Conservation (phyloP, 768 basidiomycete genomes). For the Exidia glandulosa region DNA sequence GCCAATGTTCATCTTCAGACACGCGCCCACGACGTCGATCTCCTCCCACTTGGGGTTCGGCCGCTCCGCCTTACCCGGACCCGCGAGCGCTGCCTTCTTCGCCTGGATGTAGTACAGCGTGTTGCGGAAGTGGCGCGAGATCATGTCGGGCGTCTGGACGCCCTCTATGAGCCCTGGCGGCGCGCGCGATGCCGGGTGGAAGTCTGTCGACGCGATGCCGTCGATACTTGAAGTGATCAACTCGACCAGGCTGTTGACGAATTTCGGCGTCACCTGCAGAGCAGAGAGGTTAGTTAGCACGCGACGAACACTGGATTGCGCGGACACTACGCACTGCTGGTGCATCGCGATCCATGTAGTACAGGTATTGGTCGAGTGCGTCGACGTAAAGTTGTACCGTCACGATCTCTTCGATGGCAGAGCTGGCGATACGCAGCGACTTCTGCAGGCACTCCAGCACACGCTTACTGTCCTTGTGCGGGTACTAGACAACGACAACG, state of each 20-base stretch:
- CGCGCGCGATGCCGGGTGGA: constrained; percentile 80
- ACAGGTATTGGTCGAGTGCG: constrained; percentile 90
- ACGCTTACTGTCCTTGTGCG: constrained; percentile 90
- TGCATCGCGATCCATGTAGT: constrained; percentile 89
- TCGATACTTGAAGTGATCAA: constrained; percentile 93
- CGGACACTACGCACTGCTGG: constrained; percentile 56
- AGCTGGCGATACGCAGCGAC: constrained; percentile 89
- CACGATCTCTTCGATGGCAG: constrained; percentile 92
- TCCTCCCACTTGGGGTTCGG: constrained; percentile 62
- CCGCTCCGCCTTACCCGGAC: constrained; percentile 24
- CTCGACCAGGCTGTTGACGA: constrained; percentile 92
- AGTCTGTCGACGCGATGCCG: constrained; percentile 74
- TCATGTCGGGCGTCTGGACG: constrained; percentile 88
- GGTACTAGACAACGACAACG: constrained; percentile 37
- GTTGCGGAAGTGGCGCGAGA: constrained; percentile 86
- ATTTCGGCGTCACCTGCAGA: constrained; percentile 79
- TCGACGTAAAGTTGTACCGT: constrained; percentile 95
- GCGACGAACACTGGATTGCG: not conserved
- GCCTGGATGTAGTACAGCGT: constrained; percentile 73
- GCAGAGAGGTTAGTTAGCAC: not conserved
- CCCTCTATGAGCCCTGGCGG: constrained; percentile 87
- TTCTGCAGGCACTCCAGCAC: constrained; percentile 97
- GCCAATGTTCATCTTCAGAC: constrained; percentile 75
- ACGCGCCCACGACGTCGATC: constrained; percentile 80
- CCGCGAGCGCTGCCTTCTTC: constrained; percentile 40